Base-by-base conservation (phyloP, 768 basidiomycete species). In the Rhodocollybia butyracea region DNA sequence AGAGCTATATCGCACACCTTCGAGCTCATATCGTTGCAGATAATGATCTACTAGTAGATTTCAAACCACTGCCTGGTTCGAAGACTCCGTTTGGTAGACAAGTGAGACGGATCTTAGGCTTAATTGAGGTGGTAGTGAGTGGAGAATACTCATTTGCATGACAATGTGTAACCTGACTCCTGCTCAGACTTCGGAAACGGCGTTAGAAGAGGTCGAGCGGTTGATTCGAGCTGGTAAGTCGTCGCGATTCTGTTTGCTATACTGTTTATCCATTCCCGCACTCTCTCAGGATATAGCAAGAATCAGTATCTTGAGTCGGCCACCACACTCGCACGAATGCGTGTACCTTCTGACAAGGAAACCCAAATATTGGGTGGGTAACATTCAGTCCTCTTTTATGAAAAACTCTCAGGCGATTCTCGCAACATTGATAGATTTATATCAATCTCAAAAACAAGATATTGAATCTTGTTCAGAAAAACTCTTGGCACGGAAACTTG, bases 401-500 rank as follows among this genome's bases (percentile, higher is more conserved):
- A 21, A 6, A 13, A 24, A 17, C 46, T 17, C 38, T 10, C 10
- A 13, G 8, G 5, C n/a, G 22, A 21, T 21, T 27, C 31, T 2
- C n/a, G 24, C 19, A 7, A 3, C 17, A 29, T n/a, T 36, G 13
- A 17, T 29, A 53, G 51, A 38, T n/a, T 52, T 26, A 13, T 53
- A n/a, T 22, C 12, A 53, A 29, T 30, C 39, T 5, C 24, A 27
- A 27, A 40, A 40, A 21, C 11, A 29, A 10, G 38, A 53, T 8
- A 21, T 40, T 26, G 57, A 62, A 52, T 40, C 55, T 10, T 40
- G 40, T 21, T 56, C 61, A 8, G 47, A 46, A 11, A 51, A 46
- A 46, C 38, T 62, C 24, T 57, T 66, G 51, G 56, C 56, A 17
- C 55, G 62, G 17, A 66, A 66, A 55, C 51, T 59, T 24, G 61